Evolutionary conservation across 352 stramenopile species (phyloP).

Genomic region (Pythium oligandrum): DNA sequence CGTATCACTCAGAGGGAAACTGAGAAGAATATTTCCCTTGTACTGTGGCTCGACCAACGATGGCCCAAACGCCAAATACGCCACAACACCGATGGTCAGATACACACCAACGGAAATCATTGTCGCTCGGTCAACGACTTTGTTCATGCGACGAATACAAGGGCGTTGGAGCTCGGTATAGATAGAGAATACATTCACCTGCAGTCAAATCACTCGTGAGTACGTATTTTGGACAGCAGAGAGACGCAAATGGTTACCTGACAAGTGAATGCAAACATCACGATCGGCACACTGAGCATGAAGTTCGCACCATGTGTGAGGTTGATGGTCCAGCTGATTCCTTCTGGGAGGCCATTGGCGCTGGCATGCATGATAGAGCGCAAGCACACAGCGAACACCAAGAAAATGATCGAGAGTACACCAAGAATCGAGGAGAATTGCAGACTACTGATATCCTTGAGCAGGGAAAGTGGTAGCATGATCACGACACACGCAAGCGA

Average conservation of each 20-base stretch:
- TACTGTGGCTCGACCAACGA: conserved; percentile 56
- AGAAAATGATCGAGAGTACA: conserved; percentile 82
- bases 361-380: conserved; percentile 70
- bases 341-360: conserved; percentile 47
- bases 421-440: conserved; percentile 84
- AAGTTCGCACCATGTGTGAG: conserved; percentile 63
- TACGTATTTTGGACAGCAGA: background rate
- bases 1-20: conserved; percentile 69
- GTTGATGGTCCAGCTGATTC: conserved; percentile 75
- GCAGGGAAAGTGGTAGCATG: conserved; percentile 79
- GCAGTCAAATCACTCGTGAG: background rate
- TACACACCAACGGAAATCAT: conserved; percentile 73
- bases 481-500: conserved; percentile 64
- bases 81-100: conserved; percentile 68
- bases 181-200: conserved; percentile 87
- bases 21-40: conserved; percentile 83
- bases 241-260: conserved; percentile 30
- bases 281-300: conserved; percentile 83
- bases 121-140: conserved; percentile 79
- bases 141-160: conserved; percentile 86
- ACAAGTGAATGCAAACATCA: conserved; percentile 89
- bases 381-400: conserved; percentile 74
- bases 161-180: conserved; percentile 85
- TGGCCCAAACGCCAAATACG: conserved; percentile 74
- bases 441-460: conserved; percentile 81